A percentile compares a stretch with the other conserved stretches of the same genome.
Evolutionary conservation across 192 early-diverging fungal genomes (phyloP).

Genomic region (Allomyces arbusculus): DNA sequence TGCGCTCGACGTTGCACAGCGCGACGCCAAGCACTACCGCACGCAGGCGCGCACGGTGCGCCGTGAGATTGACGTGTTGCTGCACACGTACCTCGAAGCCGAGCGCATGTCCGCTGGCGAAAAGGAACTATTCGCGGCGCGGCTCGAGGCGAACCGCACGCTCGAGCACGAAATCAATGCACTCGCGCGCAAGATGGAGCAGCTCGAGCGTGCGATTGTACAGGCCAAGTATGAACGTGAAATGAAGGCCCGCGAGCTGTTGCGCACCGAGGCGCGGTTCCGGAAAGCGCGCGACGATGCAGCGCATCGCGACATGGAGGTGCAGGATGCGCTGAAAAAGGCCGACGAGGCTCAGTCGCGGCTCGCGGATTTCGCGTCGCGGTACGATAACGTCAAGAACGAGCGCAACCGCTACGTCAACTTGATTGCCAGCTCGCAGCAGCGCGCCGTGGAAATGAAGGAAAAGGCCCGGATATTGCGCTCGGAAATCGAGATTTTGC

Average conservation of each 20-base stretch:
- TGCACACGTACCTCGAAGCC: constrained; percentile 26
- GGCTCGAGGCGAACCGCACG: not conserved
- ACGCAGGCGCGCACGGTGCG: constrained; percentile 17
- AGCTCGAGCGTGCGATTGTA: not conserved
- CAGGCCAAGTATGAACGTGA: not conserved
- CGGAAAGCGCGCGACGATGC: constrained; percentile 24
- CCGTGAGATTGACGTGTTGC: constrained; percentile 23
- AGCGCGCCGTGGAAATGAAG: constrained; percentile 41
- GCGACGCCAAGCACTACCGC: constrained; percentile 17
- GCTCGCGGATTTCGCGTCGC: constrained; percentile 29
- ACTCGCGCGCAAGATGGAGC: not conserved
- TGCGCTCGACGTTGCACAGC: constrained; percentile 12
- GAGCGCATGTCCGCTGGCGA: not conserved
- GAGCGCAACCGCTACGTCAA: constrained; percentile 42
- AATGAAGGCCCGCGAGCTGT: constrained; percentile 25
- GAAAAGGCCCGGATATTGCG: constrained; percentile 39
- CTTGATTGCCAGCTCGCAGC: constrained; percentile 5
- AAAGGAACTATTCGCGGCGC: not conserved
- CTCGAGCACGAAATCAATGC: not conserved
- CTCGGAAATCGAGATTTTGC: constrained; percentile 41
- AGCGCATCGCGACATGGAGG: constrained; percentile 23
- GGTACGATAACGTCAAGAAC: constrained; percentile 40
- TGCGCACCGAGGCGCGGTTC: constrained; percentile 22
- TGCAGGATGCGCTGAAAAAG: constrained; percentile 25
- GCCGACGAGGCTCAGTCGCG: constrained; percentile 21